Base-by-base conservation (phyloP, 2,329 filamentous ascomycete genomes). In the Penicillium sp. region DNA sequence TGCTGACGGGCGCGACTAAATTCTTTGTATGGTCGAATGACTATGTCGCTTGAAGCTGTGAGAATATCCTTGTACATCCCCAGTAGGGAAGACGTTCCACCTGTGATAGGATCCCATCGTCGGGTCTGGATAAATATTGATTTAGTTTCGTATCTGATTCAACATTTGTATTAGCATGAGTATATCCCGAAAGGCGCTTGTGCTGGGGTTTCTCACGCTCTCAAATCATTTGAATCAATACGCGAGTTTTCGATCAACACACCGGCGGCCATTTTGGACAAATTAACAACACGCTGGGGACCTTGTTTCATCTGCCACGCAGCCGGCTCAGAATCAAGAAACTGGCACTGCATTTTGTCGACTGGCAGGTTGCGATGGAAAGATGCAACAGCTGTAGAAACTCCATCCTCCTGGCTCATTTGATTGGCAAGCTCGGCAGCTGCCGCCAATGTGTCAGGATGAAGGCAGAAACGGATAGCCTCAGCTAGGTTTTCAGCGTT, bases 381-480 rank as follows among this genome's bases (percentile, higher is more conserved):
- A 4, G 69, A 74, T 32, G 72, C 66, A 3, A 73, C 77, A 1
- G 76, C 78, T 2, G 64, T 55, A 32, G 73, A 57, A 9, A 71
- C 72, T 3, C 77, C 78, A 3, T 65, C 64, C 56, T 81, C 78
- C 6, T 61, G 48, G 18, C 66, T 67, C 64, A 80, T 79, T 36
- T 67, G 73, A 0, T n/a, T 40, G n/a, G 14, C 63, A 11, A 80
- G 65, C 1, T 69, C 64, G 4, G 64, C 57, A 0, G 78, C 78
- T 14, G 69, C 66, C 7, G 61, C 55, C 6, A 65, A 58, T 9
- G 70, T 72, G 41, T 74, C 66, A 0, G 70, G 64, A 7, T 67
- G 72, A 0, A 80, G 63, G 45, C 74, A 77, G 49, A 69, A 74
- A 2, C 55, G 62, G 41, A 82, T 81, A 1, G 76, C 78, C 2